These are phyloP conservation scores for Endoconidiophora polonica DNA, from an alignment of 2,329 filamentous ascomycete genomes.

Conservation along the genomic window DNA sequence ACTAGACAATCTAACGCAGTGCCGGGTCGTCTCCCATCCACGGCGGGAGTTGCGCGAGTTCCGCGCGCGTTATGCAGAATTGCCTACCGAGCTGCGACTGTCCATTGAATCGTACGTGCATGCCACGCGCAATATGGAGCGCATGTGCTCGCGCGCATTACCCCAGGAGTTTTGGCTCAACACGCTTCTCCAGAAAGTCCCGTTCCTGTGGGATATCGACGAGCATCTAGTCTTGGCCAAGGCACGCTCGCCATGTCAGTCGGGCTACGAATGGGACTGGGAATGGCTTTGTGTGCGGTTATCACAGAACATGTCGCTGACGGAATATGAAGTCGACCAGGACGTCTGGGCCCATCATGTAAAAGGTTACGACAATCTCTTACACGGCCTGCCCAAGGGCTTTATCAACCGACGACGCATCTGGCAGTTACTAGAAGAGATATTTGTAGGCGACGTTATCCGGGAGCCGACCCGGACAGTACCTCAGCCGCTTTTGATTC, in stretches of 20 bases:
- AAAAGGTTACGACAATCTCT: background rate
- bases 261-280: conserved; percentile 9
- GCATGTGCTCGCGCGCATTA: background rate
- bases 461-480: background rate
- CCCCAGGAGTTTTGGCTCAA: conserved; percentile 1
- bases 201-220: conserved; percentile 5
- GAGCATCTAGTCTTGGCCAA: background rate
- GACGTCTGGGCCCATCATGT: conserved; percentile 1
- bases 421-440: conserved; percentile 7
- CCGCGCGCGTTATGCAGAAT: background rate
- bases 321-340: background rate
- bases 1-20: background rate
- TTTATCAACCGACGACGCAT: conserved; percentile 5
- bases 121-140: background rate
- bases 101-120: background rate
- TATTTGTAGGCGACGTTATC: conserved; percentile 9
- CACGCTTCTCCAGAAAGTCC: background rate
- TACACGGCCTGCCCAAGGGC: background rate
- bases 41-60: background rate
- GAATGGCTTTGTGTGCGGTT: background rate
- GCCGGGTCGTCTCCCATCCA: background rate
- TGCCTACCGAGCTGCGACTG: background rate
- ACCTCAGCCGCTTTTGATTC: no score
- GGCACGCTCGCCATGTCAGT: background rate
- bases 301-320: background rate